Conservation (phyloP, 1,284 basidiomycete species). For the Sphagnurus paluster region DNA sequence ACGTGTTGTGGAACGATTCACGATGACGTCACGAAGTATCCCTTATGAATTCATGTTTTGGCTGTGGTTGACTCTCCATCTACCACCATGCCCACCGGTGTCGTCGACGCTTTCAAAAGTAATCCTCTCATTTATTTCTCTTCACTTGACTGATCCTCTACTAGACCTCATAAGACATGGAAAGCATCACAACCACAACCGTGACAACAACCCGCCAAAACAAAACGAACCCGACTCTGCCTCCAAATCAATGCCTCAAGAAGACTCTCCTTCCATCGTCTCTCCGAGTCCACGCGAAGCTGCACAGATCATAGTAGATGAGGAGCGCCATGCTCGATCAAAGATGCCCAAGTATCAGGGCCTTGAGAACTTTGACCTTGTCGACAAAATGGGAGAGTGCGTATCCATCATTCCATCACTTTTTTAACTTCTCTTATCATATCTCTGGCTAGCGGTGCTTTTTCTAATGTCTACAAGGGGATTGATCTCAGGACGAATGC, state of each 20-base stretch:
- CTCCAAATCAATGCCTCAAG: slow-evolving; percentile 15
- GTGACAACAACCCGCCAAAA: slow-evolving; percentile 34
- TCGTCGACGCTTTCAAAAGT: slow-evolving; percentile 79
- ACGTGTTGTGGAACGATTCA: slow-evolving; percentile 5
- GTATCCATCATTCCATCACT: slow-evolving; percentile 32
- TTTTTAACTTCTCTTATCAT: slow-evolving; percentile 16
- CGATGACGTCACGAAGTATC: no score
- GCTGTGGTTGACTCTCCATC: background rate
- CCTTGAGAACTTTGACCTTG: slow-evolving; percentile 78
- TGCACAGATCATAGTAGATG: slow-evolving; percentile 75
- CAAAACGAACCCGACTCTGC: slow-evolving; percentile 30
- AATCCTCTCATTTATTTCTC: slow-evolving; percentile 19
- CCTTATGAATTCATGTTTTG: background rate
- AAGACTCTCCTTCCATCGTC: slow-evolving; percentile 17
- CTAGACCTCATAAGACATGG: slow-evolving; percentile 88
- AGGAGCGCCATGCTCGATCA: slow-evolving; percentile 72
- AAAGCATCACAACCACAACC: slow-evolving; percentile 62
- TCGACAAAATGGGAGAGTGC: slow-evolving; percentile 96
- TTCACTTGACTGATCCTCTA: slow-evolving; percentile 15
- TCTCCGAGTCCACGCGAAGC: slow-evolving; percentile 51
- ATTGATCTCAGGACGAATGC: slow-evolving; percentile 74
- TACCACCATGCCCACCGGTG: slow-evolving; percentile 41
- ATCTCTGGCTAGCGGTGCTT: slow-evolving; percentile 74
- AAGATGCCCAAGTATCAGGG: slow-evolving; percentile 86
- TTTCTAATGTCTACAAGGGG: slow-evolving; percentile 98